Percentiles rank a stretch among this genome's conserved stretches.
phyloP scores from a whole-genome alignment of 2,329 filamentous ascomycete species.

The Botrytis tulipae region DNA sequence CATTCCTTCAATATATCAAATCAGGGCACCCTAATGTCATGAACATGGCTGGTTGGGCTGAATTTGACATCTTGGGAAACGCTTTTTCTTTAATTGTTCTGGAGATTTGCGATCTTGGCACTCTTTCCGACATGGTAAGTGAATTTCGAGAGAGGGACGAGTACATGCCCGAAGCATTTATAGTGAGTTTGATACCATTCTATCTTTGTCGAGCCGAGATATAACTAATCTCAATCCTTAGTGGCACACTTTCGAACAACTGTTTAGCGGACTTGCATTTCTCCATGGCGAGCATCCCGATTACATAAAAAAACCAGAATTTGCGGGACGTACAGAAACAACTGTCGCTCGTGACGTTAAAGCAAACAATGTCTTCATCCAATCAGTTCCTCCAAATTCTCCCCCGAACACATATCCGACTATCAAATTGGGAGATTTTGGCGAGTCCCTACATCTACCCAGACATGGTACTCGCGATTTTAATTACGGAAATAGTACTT shows the following conservation, averaged over 20 bases:
- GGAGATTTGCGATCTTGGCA: conserved; percentile 7
- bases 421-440: conserved; percentile 19
- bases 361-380: conserved; percentile 7
- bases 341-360: conserved; percentile 3
- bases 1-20: conserved; percentile 2
- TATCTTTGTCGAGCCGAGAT: neutral
- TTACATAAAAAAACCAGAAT: neutral
- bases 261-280: conserved; percentile 15
- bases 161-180: conserved; percentile 7
- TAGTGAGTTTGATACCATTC: neutral
- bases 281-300: conserved; percentile 15
- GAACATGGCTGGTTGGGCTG: neutral
- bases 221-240: neutral
- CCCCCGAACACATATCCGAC: conserved; percentile 1
- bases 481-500: neutral
- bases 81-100: neutral
- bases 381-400: neutral
- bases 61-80: neutral
- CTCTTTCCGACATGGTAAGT: neutral
- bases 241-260: conserved; percentile 16
- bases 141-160: fast-evolving
- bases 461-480: neutral
- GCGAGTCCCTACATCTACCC: conserved; percentile 12
- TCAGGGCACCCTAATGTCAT: conserved; percentile 4
- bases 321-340: neutral